Evolutionary conservation across 306 rosid species (phyloP), one percentile per base, ranked within the genome.

Genomic region (Oxytropis ochrocephala): DNA sequence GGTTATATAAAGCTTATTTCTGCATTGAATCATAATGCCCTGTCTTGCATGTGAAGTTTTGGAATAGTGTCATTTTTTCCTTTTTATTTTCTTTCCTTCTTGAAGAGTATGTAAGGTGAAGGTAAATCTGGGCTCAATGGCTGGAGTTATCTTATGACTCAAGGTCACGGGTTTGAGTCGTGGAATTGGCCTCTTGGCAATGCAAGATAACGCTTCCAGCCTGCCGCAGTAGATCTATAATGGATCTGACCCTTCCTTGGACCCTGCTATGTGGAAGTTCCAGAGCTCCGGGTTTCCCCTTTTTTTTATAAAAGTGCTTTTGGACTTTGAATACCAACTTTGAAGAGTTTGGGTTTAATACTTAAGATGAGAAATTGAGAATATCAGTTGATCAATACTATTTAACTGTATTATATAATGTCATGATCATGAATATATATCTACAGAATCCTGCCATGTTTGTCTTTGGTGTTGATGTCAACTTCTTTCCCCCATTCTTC

Each of bases 361-460:
- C 49, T 56, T 36, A 49, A 43, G 14, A 47, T 62, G 59, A 58
- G n/a, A n/a, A n/a, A n/a, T n/a, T 57, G 60, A 13, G 50, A 75
- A 19, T 42, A 32, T 52, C 30, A 41, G 27, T 41, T 59, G 21
- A 36, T 43, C 30, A 8, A 51, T 66, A 58, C 16, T 49, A 71
- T 24, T 24, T 24, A 67, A 58, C 54, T 21, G 12, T 43, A 36
- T 64, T 39, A 65, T 72, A 14, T 65, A 54, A 49, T 19, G 14
- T 70, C 3, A 24, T 24, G 29, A 24, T n/a, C n/a, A n/a, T n/a
- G n/a, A n/a, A n/a, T n/a, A 43, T 61, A 19, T 3, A 48, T 67
- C 55, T 54, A 33, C 69, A 7, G 17, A 38, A 36, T n/a, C n/a
- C n/a, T n/a, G n/a, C n/a, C n/a, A 46, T 17, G 68, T 50, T 68